Conservation (phyloP, 2,329 filamentous ascomycete species). For the Colletotrichum sublineola region DNA sequence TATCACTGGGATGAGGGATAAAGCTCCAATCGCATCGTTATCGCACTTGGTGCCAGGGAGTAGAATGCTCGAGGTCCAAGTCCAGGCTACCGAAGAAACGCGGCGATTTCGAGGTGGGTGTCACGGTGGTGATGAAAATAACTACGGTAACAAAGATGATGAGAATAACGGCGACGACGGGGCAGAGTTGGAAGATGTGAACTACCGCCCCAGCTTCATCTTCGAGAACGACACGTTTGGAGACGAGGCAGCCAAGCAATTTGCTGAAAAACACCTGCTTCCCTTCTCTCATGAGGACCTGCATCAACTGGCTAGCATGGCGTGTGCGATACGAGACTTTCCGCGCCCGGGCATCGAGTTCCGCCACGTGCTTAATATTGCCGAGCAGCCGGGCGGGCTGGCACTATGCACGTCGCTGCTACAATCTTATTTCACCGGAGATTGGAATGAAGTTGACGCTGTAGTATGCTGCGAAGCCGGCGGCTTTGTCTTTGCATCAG, state of each 20-base stretch:
- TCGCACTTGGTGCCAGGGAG: constrained; percentile 67
- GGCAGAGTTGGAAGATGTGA: neutral
- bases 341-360: constrained; percentile 66
- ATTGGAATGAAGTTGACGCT: constrained; percentile 61
- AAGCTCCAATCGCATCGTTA: constrained; percentile 66
- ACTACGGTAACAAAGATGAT: constrained; percentile 35
- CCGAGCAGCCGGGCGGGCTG: constrained; percentile 64
- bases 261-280: constrained; percentile 58
- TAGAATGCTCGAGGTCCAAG: constrained; percentile 66
- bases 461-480: constrained; percentile 70
- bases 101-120: constrained; percentile 53
- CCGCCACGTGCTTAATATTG: constrained; percentile 69
- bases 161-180: neutral
- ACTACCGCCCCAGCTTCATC: constrained; percentile 57
- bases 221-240: constrained; percentile 66
- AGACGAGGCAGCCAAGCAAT: constrained; percentile 52
- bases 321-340: constrained; percentile 62
- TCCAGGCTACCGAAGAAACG: constrained; percentile 57
- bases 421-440: constrained; percentile 57
- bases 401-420: constrained; percentile 65
- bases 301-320: constrained; percentile 63
- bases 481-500: constrained; percentile 51
- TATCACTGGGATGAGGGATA: constrained; percentile 74
- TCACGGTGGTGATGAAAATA: constrained; percentile 9
- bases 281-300: constrained; percentile 62